phyloP scores from a whole-genome alignment of 331 rosid genomes.

The Spiraea crenata region DNA sequence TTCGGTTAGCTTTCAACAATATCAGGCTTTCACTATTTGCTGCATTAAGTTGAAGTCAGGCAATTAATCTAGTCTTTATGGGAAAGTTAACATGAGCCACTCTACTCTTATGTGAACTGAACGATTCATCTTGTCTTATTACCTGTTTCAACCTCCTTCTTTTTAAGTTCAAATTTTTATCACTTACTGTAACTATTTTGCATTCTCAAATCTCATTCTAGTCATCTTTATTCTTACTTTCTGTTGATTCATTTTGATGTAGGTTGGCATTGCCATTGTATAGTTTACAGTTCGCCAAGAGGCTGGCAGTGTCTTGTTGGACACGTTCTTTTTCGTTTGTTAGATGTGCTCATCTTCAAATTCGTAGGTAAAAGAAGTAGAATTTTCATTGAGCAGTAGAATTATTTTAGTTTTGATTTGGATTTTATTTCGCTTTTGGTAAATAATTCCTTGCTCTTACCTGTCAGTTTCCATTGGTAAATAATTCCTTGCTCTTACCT shows the following conservation, averaged over 20 bases:
- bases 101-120: conserved; percentile 10
- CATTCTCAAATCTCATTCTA: conserved; percentile 8
- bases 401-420: conserved; percentile 5
- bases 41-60: not conserved
- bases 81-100: not conserved
- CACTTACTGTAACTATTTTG: not conserved
- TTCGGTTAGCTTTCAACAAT: not conserved
- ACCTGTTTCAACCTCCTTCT: not conserved
- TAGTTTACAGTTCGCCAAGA: conserved; percentile 33
- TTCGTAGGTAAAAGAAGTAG: conserved; percentile 31
- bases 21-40: not conserved
- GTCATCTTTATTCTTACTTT: not conserved
- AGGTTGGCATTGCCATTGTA: conserved; percentile 40
- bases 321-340: conserved; percentile 32
- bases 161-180: not conserved
- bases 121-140: not conserved
- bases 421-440: not conserved
- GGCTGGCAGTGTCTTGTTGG: conserved; percentile 33
- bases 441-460: not conserved
- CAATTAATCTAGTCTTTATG: not conserved
- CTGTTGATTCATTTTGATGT: conserved; percentile 15
- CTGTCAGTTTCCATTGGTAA: too few species aligned
- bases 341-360: conserved; percentile 18
- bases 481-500: not conserved
- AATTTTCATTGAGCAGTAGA: not conserved